Conservation (phyloP, 305 asterid genomes). For the Fraxinus xanthoxyloides region DNA sequence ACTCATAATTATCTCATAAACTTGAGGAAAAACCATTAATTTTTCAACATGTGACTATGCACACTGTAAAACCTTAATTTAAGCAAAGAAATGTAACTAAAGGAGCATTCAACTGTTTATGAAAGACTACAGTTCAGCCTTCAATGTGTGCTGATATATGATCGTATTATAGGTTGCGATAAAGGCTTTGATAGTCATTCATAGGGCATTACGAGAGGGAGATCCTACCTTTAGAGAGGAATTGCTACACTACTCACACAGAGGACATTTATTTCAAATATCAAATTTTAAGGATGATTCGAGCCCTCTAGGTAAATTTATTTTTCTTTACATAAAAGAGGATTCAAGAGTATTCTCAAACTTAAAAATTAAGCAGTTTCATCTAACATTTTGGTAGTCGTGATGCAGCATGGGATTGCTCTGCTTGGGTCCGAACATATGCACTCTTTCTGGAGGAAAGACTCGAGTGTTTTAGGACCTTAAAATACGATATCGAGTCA, state of each 20-base stretch:
- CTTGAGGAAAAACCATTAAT: neutral
- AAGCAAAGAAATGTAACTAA: neutral
- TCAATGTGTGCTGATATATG: neutral
- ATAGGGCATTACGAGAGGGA: slow-evolving; percentile 78
- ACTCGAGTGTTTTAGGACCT: slow-evolving; percentile 63
- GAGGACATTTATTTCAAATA: slow-evolving; percentile 63
- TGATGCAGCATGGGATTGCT: slow-evolving; percentile 89
- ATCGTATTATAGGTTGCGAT: slow-evolving; percentile 60
- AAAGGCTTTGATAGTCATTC: slow-evolving; percentile 75
- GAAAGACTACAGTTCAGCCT: neutral
- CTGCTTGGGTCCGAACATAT: slow-evolving; percentile 84
- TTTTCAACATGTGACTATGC: neutral
- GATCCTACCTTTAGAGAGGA: slow-evolving; percentile 79
- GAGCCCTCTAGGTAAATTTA: slow-evolving; percentile 56
- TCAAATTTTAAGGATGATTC: slow-evolving; percentile 92
- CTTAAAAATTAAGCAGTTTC: neutral
- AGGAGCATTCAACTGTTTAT: neutral
- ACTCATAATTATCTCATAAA: neutral
- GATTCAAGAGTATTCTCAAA: neutral
- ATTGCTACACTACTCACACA: slow-evolving; percentile 45
- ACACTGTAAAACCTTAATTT: neutral
- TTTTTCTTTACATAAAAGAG: neutral
- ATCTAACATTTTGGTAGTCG: slow-evolving; percentile 9
- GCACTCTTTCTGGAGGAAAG: slow-evolving; percentile 84
- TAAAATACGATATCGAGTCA: slow-evolving; percentile 60